These are phyloP conservation scores for Trichosporon ovoides DNA, from an alignment of 1,284 basidiomycete species.

Conservation along the genomic window DNA sequence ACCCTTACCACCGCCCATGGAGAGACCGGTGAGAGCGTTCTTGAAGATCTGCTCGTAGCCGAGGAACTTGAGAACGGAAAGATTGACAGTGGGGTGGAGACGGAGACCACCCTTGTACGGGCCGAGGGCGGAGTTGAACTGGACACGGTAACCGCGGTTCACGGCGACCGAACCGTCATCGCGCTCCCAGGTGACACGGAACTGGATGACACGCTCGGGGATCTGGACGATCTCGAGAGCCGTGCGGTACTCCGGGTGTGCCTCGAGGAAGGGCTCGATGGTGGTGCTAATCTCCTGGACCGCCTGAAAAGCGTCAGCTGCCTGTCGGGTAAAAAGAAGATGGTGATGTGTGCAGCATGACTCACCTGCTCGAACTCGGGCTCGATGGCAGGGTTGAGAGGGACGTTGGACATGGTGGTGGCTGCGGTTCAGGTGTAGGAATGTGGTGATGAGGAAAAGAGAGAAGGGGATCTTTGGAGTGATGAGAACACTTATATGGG, in stretches of 20 bases:
- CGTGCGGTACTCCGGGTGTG: constrained; percentile 66
- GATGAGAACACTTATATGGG: constrained; percentile 6
- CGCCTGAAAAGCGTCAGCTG: constrained; percentile 41
- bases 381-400: constrained; percentile 50
- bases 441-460: constrained; percentile 5
- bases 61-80: constrained; percentile 79
- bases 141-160: constrained; percentile 71
- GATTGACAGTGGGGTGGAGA: constrained; percentile 74
- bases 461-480: neutral
- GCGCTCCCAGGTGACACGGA: constrained; percentile 75
- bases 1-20: constrained; percentile 71
- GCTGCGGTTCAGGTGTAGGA: neutral
- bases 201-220: constrained; percentile 71
- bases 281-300: constrained; percentile 63
- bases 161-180: constrained; percentile 65
- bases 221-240: constrained; percentile 64
- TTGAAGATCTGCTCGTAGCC: constrained; percentile 80
- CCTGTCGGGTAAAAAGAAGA: too few relatives aligned
- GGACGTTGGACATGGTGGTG: neutral
- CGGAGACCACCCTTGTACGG: constrained; percentile 80
- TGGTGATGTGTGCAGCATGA: neutral
- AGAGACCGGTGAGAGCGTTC: constrained; percentile 72
- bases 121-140: constrained; percentile 76
- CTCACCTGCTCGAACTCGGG: constrained; percentile 58
- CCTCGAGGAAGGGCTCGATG: constrained; percentile 62